Base-by-base conservation (phyloP, 805 yeast species). In the Hanseniaspora pseudoguilliermondii region DNA sequence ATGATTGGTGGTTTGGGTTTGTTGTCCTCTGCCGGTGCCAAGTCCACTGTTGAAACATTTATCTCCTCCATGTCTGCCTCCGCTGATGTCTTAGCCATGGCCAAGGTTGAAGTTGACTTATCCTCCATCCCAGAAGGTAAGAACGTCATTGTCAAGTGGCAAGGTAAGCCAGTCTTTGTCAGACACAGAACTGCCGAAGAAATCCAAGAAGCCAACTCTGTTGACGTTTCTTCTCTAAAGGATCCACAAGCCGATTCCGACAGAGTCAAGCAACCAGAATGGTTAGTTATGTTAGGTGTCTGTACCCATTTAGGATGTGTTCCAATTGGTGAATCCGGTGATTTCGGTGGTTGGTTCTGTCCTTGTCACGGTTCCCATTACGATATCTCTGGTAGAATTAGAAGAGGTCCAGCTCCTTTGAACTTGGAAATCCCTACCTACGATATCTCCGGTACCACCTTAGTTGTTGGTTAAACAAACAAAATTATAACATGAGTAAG, bases 291-390 rank as follows among this genome's bases (percentile, higher is more conserved):
- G 99, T 74, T 93, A 76, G 99, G 99, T 77, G 91, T 93, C 73
- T 93, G 99, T 80, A 93, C 99, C 64, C 99, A 93, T 74, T 83
- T 93, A 79, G 99, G 99, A 73, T 93, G 99, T 84, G 99, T 93
- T 60, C 99, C 99, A 64, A 93, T 93, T 69, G 99, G 99, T 72
- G 97, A 93, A 78, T 84, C 97, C 63, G 99, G 99, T 76, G 99
- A 93, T 75, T 93, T 81, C 66, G 97, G 97, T 72, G 99, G 99
- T 72, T 93, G 99, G 99, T 93, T 93, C 91, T 93, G 98, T 76
- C 98, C 99, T 63, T 93, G 98, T 79, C 99, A 95, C 80, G 99
- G 98, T 81, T 91, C 97, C 70, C 98, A 95, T 75, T 93, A 93
- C 76, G 98, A 93, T 77, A 95, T 95, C 76, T 90, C 97, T 61